Percentiles rank a stretch among this genome's conserved stretches.
Evolutionary conservation across 805 yeast species (phyloP).

Genomic region (Naumovozyma baii): DNA sequence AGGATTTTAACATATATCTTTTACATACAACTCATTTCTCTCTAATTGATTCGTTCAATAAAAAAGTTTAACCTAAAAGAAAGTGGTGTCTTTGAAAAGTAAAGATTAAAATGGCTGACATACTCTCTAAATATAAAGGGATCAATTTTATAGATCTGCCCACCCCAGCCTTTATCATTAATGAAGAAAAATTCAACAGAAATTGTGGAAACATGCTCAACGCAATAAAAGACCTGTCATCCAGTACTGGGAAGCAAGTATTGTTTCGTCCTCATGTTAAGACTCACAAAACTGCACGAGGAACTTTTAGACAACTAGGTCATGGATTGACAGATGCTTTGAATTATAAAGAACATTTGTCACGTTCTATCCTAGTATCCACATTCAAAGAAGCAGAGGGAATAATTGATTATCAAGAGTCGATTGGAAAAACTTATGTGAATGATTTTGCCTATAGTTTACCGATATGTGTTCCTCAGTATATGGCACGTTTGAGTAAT

Average conservation of each 20-base stretch:
- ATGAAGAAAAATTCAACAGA: slow-evolving; percentile 27
- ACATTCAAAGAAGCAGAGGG: slow-evolving; percentile 61
- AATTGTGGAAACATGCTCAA: slow-evolving; percentile 45
- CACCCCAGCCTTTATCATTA: slow-evolving; percentile 42
- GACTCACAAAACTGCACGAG: slow-evolving; percentile 63
- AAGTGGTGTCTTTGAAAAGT: no score
- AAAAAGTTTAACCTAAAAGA: no score
- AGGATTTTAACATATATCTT: no score
- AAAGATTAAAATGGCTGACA: slow-evolving; percentile 5
- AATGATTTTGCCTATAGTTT: slow-evolving; percentile 49
- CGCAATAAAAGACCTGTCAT: slow-evolving; percentile 32
- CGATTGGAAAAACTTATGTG: slow-evolving; percentile 20
- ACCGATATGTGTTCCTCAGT: slow-evolving; percentile 44
- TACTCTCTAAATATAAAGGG: slow-evolving; percentile 28
- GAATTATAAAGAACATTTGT: no score
- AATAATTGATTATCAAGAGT: slow-evolving; percentile 28
- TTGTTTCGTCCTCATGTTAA: slow-evolving; percentile 64
- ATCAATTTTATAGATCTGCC: slow-evolving; percentile 29
- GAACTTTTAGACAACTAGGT: slow-evolving; percentile 46
- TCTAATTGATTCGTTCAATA: no score
- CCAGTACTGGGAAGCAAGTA: slow-evolving; percentile 16
- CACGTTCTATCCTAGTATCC: slow-evolving; percentile 52
- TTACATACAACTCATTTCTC: no score
- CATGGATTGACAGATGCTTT: slow-evolving; percentile 30
- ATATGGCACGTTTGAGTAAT: slow-evolving; percentile 39